Evolutionary conservation across 2,329 filamentous ascomycete genomes (phyloP).

Genomic region (Phialophora expanda): DNA sequence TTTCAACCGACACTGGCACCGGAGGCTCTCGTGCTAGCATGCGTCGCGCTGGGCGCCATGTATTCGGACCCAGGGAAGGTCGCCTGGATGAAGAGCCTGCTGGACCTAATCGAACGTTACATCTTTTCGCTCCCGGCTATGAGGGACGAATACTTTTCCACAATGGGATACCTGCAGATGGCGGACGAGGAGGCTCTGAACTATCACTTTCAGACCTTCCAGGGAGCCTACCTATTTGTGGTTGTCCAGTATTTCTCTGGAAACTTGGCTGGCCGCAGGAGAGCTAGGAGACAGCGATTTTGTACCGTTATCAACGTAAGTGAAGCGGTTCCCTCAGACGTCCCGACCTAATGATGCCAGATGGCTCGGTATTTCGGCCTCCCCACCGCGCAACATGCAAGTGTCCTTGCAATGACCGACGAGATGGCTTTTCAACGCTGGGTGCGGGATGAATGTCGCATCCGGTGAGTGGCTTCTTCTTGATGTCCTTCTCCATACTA

Average conservation of each 20-base stretch:
- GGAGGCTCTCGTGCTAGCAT: conserved; percentile 48
- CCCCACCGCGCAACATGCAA: conserved; percentile 46
- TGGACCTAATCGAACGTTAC: conserved; percentile 47
- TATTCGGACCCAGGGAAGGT: conserved; percentile 44
- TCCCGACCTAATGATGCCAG: conserved; percentile 37
- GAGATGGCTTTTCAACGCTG: conserved; percentile 42
- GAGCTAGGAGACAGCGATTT: conserved; percentile 52
- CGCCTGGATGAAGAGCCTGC: conserved; percentile 31
- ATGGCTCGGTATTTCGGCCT: conserved; percentile 50
- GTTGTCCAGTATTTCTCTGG: conserved; percentile 54
- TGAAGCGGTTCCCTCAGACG: neutral
- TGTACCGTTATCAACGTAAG: conserved; percentile 49
- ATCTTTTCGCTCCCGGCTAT: conserved; percentile 34
- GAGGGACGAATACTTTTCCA: conserved; percentile 50
- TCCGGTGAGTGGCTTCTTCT: conserved; percentile 45
- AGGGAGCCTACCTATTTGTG: conserved; percentile 51
- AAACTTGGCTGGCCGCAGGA: conserved; percentile 46
- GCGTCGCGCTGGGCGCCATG: conserved; percentile 54
- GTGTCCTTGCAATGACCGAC: conserved; percentile 46
- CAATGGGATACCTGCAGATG: conserved; percentile 42
- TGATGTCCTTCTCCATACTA: neutral
- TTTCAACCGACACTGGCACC: conserved; percentile 49
- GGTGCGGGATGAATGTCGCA: conserved; percentile 52
- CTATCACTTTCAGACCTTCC: conserved; percentile 49
- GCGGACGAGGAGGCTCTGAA: conserved; percentile 42